Conservation (phyloP, 202 grass and related monocot species). For the Musa balbisiana region DNA sequence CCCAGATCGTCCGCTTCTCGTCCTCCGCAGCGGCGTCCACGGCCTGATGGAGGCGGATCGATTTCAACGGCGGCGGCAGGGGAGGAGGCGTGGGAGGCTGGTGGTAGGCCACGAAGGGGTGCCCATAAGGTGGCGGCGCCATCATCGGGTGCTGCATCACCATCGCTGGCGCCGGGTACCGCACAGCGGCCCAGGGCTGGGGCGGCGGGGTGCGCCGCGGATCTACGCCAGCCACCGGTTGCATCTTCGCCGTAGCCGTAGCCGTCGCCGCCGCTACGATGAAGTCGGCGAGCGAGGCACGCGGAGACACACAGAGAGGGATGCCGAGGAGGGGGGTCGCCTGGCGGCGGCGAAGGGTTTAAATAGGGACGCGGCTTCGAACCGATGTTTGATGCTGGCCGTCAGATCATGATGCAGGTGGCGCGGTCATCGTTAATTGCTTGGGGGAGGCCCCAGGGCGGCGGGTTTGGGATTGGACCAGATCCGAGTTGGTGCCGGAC, state of each 20-base stretch:
- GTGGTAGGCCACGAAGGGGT: constrained; percentile 11
- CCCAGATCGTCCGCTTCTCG: constrained; percentile 23
- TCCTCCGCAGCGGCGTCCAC: neutral
- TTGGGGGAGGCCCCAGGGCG: neutral
- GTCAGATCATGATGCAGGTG: neutral
- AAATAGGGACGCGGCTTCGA: neutral
- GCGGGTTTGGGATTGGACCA: neutral
- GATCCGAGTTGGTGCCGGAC: neutral
- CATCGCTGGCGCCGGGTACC: constrained; percentile 11
- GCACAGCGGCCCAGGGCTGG: neutral
- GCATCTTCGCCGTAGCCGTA: neutral
- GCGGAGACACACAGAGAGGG: neutral
- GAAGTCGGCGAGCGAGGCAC: neutral
- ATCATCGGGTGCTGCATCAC: constrained; percentile 24
- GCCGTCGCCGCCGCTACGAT: neutral
- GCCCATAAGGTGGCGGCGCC: constrained; percentile 4
- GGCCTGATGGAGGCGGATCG: constrained; percentile 6
- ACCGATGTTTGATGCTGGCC: neutral
- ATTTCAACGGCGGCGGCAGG: neutral
- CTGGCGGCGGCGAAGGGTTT: neutral
- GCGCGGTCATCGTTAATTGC: neutral
- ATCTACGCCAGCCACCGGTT: neutral
- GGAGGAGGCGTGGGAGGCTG: constrained; percentile 4
- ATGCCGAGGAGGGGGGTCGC: neutral
- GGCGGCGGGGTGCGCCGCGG: neutral